These are phyloP conservation scores for Pythium phragmiticola DNA, from an alignment of 352 stramenopile species.

Conservation along the genomic window DNA sequence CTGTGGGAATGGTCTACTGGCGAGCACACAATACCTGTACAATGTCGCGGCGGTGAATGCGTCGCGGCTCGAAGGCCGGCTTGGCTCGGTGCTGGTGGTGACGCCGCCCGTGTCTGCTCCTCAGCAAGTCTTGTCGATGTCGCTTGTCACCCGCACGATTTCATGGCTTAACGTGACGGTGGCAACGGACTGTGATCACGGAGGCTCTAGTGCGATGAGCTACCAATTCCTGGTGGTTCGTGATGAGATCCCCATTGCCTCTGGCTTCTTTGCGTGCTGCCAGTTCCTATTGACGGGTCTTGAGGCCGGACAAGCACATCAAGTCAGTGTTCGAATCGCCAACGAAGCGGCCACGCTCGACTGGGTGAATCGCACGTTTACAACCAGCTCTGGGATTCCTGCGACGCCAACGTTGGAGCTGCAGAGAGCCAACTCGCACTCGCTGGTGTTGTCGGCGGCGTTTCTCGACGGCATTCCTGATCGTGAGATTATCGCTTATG, in stretches of 20 bases:
- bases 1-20: conserved; percentile 35
- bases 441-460: conserved; percentile 29
- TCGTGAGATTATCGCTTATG: conserved; percentile 40
- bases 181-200: conserved; percentile 36
- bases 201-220: conserved; percentile 26
- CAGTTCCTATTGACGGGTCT: conserved; percentile 35
- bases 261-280: conserved; percentile 44
- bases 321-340: conserved; percentile 27
- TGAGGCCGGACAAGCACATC: conserved; percentile 27
- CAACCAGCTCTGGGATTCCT: conserved; percentile 40
- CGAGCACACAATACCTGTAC: conserved; percentile 45
- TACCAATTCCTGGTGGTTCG: conserved; percentile 43
- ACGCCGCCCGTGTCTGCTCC: conserved; percentile 35
- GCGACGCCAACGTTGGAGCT: conserved; percentile 19
- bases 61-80: conserved; percentile 33
- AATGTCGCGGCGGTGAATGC: conserved; percentile 43
- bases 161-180: conserved; percentile 43
- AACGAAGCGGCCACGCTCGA: conserved; percentile 31
- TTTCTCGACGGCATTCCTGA: conserved; percentile 15
- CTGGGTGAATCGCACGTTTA: conserved; percentile 24
- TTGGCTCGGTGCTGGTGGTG: conserved; percentile 30
- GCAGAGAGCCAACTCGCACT: conserved; percentile 41
- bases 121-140: conserved; percentile 25
- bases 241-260: conserved; percentile 10
- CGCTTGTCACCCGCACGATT: conserved; percentile 17